phyloP scores from a whole-genome alignment of 495 filamentous ascomycete genomes.

The Xylaria sp. region DNA sequence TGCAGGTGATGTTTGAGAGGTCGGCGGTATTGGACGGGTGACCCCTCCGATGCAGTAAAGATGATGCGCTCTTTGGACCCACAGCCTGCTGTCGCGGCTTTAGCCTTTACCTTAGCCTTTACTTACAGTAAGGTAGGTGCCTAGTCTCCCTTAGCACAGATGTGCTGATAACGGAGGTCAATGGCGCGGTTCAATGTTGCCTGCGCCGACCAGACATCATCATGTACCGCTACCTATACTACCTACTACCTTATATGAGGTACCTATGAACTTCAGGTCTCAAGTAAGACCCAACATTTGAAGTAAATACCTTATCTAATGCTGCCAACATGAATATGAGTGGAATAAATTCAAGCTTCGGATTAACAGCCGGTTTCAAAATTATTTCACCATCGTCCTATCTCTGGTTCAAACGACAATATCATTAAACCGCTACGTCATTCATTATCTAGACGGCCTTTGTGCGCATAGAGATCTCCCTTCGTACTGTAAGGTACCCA shows the following conservation, averaged over 20 bases:
- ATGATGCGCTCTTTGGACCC: background rate
- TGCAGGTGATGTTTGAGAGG: background rate
- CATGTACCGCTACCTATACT: background rate
- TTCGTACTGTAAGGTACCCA: background rate
- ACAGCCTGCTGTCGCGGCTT: background rate
- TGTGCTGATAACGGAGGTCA: background rate
- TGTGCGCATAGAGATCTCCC: background rate
- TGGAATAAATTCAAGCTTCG: background rate
- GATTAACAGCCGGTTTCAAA: background rate
- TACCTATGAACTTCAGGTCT: background rate
- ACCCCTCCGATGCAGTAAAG: slow-evolving; percentile 20
- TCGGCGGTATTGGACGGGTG: slow-evolving; percentile 6
- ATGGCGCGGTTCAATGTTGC: too few species aligned
- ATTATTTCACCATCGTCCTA: background rate
- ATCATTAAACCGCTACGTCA: background rate
- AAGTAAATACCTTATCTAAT: background rate
- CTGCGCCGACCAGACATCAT: background rate
- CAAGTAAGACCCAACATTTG: background rate
- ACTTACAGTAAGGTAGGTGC: too few species aligned
- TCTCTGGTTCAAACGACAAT: background rate
- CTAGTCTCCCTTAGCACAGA: background rate
- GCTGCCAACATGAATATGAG: background rate
- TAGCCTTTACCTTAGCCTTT: too few species aligned
- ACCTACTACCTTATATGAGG: too few species aligned
- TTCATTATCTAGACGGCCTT: background rate